These are phyloP conservation scores for Globisporangium irregulare DNA, from an alignment of 352 stramenopile genomes.

Conservation along the genomic window DNA sequence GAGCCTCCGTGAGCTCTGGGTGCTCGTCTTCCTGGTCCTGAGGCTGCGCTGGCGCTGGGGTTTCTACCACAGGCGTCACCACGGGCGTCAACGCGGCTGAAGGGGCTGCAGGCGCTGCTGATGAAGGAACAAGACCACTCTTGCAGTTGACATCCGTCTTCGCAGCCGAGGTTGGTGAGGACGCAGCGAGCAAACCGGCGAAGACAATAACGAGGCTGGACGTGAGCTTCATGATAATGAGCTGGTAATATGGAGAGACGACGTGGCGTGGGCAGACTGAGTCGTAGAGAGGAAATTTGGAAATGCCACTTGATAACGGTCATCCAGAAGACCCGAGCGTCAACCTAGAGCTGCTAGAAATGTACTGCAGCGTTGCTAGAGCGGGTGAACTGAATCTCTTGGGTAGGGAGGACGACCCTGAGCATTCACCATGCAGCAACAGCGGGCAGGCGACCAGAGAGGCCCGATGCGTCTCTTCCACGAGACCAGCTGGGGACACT, in stretches of 20 bases:
- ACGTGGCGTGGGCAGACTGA: background rate
- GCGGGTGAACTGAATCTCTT: background rate
- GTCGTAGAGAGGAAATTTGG: background rate
- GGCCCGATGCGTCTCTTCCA: background rate
- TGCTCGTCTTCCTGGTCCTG: background rate
- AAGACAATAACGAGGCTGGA: background rate
- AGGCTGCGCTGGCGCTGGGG: background rate
- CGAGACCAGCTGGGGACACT: slow-evolving; percentile 1
- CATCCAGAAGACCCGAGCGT: background rate
- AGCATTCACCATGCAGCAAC: background rate
- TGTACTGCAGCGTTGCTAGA: background rate
- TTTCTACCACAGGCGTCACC: background rate
- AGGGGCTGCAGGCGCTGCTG: background rate
- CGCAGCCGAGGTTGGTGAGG: background rate
- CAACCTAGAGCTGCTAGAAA: background rate
- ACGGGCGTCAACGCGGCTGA: background rate
- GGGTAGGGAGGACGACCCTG: background rate
- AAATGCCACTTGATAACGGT: background rate
- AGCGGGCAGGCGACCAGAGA: background rate
- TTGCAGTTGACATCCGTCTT: background rate
- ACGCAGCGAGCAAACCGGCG: background rate
- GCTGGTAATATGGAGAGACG: background rate
- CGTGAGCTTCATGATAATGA: background rate
- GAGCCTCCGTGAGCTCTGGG: background rate
- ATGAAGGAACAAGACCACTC: background rate